Percentiles rank a stretch among this genome's conserved stretches.
Conservation (phyloP, 1,284 basidiomycete genomes). For the Pascua guehoae region DNA sequence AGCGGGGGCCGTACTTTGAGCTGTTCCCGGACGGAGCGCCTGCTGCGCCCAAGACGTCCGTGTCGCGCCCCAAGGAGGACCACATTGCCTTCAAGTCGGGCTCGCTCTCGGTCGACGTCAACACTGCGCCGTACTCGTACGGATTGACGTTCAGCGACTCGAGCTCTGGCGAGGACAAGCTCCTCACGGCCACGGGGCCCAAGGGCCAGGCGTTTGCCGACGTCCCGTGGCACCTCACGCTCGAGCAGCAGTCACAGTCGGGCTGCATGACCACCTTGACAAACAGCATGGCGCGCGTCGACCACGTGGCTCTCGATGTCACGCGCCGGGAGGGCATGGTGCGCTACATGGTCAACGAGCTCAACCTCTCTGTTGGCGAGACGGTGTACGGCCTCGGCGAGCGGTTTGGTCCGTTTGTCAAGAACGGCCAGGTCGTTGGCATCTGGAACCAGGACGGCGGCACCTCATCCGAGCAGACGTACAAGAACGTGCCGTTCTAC, state of each 20-base stretch:
- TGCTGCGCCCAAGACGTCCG: slow-evolving; percentile 52
- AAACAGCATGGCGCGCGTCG: slow-evolving; percentile 17
- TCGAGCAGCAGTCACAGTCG: slow-evolving; percentile 59
- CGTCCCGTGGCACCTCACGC: slow-evolving; percentile 62
- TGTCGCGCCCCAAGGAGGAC: slow-evolving; percentile 47
- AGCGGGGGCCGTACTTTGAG: slow-evolving; percentile 56
- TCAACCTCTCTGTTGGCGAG: slow-evolving; percentile 66
- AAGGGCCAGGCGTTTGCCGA: slow-evolving; percentile 65
- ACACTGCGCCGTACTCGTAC: slow-evolving; percentile 32
- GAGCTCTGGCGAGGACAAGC: slow-evolving; percentile 8
- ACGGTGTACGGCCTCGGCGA: slow-evolving; percentile 65
- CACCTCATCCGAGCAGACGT: slow-evolving; percentile 64
- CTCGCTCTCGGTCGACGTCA: slow-evolving; percentile 31
- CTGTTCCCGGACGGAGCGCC: slow-evolving; percentile 62
- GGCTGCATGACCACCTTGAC: slow-evolving; percentile 60
- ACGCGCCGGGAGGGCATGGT: slow-evolving; percentile 20
- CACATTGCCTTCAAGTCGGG: slow-evolving; percentile 47
- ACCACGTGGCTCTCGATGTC: slow-evolving; percentile 11
- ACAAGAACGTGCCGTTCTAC: slow-evolving; percentile 52
- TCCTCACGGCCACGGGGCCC: slow-evolving; percentile 50
- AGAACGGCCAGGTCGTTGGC: slow-evolving; percentile 64
- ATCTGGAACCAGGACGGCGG: slow-evolving; percentile 61
- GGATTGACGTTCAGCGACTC: slow-evolving; percentile 52
- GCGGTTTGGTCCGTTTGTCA: slow-evolving; percentile 68
- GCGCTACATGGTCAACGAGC: slow-evolving; percentile 62